Evolutionary conservation across 208 protist genomes (phyloP), one percentile per base, ranked within the genome.

Genomic region (Trypanosoma melophagium): DNA sequence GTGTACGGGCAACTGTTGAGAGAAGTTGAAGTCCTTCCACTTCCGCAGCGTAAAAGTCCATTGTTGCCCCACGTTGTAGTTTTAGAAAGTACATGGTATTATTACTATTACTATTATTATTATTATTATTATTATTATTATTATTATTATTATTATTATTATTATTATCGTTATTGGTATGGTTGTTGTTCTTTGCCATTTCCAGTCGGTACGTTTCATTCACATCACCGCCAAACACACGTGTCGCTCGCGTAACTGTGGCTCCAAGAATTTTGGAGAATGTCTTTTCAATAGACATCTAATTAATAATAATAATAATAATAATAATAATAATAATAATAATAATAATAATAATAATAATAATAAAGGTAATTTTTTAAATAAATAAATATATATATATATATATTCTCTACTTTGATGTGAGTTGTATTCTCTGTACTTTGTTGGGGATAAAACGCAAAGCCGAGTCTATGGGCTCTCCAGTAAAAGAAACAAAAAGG

Each of bases 11-110:
- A 21, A 31, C 60, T 13, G 7, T 14, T 3, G 38, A 53, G 25
- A 81, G 65, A n/a, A 81, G 62, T 10, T 17, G 31, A 21, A 76
- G 66, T 1, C 76, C 69, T 10, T 59, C 40, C 2, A 65, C 57
- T 45, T 80, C 74, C n/a, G 66, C 38, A 28, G 60, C 24, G 16
- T 72, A 52, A 35, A 63, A 64, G 22, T 54, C 50, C 10, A 49
- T 60, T n/a, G 54, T 57, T 3, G 59, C 53, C 0, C 56, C 68
- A 12, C 66, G 63, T 21, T 65, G 53, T 2, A 69, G 69, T 35
- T 69, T 80, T 31, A 74, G 16, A 59, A 80, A 80, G 75, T 72
- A 76, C 2, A 44, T 28, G 19, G 55, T 53, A 57, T 12, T 61
- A 17, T n/a, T 25, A 12, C 59, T 24, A 5, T 50, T 47, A 47